Evolutionary conservation across 2,329 filamentous ascomycete species (phyloP).

Genomic region (Trichoderma sp.): DNA sequence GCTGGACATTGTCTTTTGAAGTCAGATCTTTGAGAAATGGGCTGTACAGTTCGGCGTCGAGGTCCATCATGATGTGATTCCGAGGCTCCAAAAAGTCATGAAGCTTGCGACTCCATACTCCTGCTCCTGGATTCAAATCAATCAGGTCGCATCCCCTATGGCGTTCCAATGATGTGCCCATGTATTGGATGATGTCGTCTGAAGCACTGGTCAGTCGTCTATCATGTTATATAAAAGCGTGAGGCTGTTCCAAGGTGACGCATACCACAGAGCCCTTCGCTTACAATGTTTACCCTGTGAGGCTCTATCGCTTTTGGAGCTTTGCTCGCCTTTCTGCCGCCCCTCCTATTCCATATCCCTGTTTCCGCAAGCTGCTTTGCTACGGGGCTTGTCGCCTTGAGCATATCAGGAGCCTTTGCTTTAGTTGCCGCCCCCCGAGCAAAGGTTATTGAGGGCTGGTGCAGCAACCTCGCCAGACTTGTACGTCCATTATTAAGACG

Average conservation of each 20-base stretch:
- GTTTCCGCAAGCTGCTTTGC: constrained; percentile 28
- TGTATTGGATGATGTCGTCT: constrained; percentile 69
- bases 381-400: constrained; percentile 22
- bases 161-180: constrained; percentile 65
- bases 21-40: constrained; percentile 60
- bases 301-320: constrained; percentile 26
- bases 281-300: constrained; percentile 52
- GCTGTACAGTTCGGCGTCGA: constrained; percentile 55
- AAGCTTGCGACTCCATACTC: constrained; percentile 75
- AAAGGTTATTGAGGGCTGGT: constrained; percentile 8
- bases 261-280: constrained; percentile 49
- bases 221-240: background rate
- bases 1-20: constrained; percentile 43
- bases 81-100: constrained; percentile 74
- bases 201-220: background rate
- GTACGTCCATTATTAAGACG: constrained; percentile 11
- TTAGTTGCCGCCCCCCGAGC: constrained; percentile 14
- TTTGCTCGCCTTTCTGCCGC: constrained; percentile 20
- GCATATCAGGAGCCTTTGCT: constrained; percentile 20
- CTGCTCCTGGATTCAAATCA: constrained; percentile 78
- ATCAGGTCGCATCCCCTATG: constrained; percentile 80
- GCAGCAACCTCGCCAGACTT: constrained; percentile 19
- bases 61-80: constrained; percentile 80
- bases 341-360: constrained; percentile 27
- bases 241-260: background rate